A percentile compares a stretch with the other conserved stretches of the same genome.
phyloP scores from a whole-genome alignment of 768 basidiomycete species.

The Phaffia tasmanica region DNA sequence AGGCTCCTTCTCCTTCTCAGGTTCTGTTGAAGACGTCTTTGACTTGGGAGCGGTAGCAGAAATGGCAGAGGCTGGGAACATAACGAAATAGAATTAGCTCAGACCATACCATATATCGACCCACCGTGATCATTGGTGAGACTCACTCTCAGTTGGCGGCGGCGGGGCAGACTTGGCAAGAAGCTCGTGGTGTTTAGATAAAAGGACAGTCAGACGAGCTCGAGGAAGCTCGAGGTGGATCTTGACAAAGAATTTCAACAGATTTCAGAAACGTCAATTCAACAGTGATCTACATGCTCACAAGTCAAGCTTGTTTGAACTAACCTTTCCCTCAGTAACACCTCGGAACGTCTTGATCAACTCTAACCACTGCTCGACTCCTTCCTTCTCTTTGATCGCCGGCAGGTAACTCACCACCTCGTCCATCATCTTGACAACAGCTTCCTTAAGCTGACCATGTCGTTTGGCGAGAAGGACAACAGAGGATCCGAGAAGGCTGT shows the following conservation, averaged over 20 bases:
- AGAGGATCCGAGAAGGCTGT: slow-evolving; percentile 41
- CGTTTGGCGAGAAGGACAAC: slow-evolving; percentile 73
- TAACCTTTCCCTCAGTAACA: slow-evolving; percentile 93
- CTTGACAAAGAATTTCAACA: slow-evolving; percentile 39
- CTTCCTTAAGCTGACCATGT: slow-evolving; percentile 88
- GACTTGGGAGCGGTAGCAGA: slow-evolving; percentile 25
- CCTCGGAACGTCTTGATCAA: slow-evolving; percentile 76
- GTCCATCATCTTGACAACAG: slow-evolving; percentile 84
- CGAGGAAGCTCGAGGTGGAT: slow-evolving; percentile 94
- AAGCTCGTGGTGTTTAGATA: slow-evolving; percentile 73
- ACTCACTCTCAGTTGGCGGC: slow-evolving; percentile 38
- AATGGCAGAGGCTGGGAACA: not conserved
- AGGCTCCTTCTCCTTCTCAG: slow-evolving; percentile 32
- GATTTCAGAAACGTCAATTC: not conserved
- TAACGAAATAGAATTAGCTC: slow-evolving; percentile 29
- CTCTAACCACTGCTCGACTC: slow-evolving; percentile 65
- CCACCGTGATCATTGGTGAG: not conserved
- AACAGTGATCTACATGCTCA: not conserved
- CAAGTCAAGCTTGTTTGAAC: slow-evolving; percentile 29
- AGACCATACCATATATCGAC: not conserved
- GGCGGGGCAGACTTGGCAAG: slow-evolving; percentile 45
- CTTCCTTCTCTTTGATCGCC: slow-evolving; percentile 56
- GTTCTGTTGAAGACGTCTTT: slow-evolving; percentile 28
- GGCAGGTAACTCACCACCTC: slow-evolving; percentile 69
- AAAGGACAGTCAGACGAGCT: slow-evolving; percentile 79